Evolutionary conservation across 768 basidiomycete genomes (phyloP), one percentile per base, ranked within the genome.

Genomic region (Leccinum truebloodii): DNA sequence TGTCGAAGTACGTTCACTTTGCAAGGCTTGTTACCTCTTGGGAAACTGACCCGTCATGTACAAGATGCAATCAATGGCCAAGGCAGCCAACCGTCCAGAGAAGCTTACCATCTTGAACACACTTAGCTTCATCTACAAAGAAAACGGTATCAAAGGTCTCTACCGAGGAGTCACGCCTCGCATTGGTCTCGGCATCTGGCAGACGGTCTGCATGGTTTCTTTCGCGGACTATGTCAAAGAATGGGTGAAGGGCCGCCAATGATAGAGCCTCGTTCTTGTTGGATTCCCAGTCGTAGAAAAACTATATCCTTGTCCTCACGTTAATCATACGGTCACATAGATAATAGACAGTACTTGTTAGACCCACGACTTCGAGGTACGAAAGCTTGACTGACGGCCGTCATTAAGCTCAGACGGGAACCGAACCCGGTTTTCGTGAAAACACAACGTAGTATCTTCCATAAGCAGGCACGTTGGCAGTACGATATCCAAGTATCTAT

Each of bases 21-120:
- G 14, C 6, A 2, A 20, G 2, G 7, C 6, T 30, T 4, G 3
- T 53, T 1, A n/a, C 39, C 4, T 30, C 8, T 26, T n/a, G 18
- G 22, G 55, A 28, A 55, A 54, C 55, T 64, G 63, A 65, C 54
- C 37, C 14, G 46, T 59, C 30, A 44, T 41, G 4, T n/a, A 2
- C 59, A 71, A 97, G 93, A 98, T 99, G 97, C 97, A 99, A 86
- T 96, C 94, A 54, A 98, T 98, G 90, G 87, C 92, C 26, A 98
- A 98, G 76, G 67, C 76, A 6, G 82, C 82, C 22, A 92, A 92
- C 71, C 88, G 95, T 52, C 95, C 95, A 1, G 92, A 86, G 48
- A 98, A 95, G 75, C 81, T 93, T 56, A 98, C 95, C 4, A 93
- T 98, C 57, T 59, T 92, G 68, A 96, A 91, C 78, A 98, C 95